These are phyloP conservation scores for Arxiozyma slooffiae DNA, from an alignment of 1,139 yeast genomes.

Conservation along the genomic window DNA sequence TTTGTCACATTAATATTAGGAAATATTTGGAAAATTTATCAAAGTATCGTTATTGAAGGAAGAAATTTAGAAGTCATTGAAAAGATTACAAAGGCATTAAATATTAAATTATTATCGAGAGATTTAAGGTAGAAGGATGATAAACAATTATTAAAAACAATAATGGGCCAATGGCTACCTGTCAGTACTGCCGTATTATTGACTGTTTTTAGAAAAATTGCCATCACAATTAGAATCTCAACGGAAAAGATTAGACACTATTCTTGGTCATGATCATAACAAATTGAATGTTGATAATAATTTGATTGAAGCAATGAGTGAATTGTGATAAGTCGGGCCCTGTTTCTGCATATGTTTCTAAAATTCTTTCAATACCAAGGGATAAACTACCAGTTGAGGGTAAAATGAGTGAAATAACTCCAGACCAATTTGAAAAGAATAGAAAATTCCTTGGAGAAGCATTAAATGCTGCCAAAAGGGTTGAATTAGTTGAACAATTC, in stretches of 20 bases:
- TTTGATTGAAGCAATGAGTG: constrained; percentile 48
- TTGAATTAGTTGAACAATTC: constrained; percentile 46
- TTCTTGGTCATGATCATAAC: constrained; percentile 51
- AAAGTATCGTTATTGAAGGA: constrained; percentile 47
- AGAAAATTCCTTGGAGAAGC: constrained; percentile 53
- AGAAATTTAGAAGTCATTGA: constrained; percentile 63
- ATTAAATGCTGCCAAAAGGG: constrained; percentile 49
- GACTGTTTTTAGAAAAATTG: constrained; percentile 70
- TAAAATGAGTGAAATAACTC: constrained; percentile 17
- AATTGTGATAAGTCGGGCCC: constrained; percentile 56
- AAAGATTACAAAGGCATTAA: constrained; percentile 63
- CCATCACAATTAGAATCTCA: constrained; percentile 83
- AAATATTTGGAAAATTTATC: constrained; percentile 87
- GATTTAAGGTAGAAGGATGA: constrained; percentile 76
- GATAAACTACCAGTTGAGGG: constrained; percentile 55
- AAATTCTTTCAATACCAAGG: constrained; percentile 75
- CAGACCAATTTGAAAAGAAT: constrained; percentile 60
- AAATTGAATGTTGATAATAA: constrained; percentile 41
- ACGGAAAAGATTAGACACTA: constrained; percentile 53
- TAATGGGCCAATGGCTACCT: constrained; percentile 93
- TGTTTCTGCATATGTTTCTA: constrained; percentile 77
- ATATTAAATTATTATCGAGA: constrained; percentile 59
- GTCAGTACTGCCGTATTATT: constrained; percentile 76
- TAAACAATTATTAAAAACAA: constrained; percentile 49
- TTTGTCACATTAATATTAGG: constrained; percentile 84